These are phyloP conservation scores for Dendrocalamus latiflorus DNA, from an alignment of 202 grass and related monocot species.

Conservation along the genomic window DNA sequence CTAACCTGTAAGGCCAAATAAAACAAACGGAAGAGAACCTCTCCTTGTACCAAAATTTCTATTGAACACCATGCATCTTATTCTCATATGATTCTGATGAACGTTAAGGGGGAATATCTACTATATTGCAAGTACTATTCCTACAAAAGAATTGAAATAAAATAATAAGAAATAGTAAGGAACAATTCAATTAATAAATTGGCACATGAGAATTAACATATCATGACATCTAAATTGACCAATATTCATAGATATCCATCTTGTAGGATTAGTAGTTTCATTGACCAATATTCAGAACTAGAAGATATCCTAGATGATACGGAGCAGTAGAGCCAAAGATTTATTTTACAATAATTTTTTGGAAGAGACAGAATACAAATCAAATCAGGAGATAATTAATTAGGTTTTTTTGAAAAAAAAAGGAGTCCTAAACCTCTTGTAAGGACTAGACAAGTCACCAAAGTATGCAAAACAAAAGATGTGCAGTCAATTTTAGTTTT, in stretches of 20 bases:
- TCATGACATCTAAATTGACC: neutral
- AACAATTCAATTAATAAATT: neutral
- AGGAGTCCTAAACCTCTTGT: neutral
- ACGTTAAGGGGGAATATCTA: neutral
- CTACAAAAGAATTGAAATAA: neutral
- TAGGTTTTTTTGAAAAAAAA: neutral
- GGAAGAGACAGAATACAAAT: neutral
- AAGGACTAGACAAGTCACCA: conserved; percentile 17
- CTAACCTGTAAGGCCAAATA: conserved; percentile 50
- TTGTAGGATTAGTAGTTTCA: neutral
- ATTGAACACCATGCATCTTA: neutral
- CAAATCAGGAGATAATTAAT: neutral
- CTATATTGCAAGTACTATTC: neutral
- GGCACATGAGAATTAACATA: neutral
- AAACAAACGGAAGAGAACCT: conserved; percentile 47
- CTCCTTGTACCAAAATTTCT: conserved; percentile 39
- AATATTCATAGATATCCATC: neutral
- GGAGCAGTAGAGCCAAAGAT: neutral
- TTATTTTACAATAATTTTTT: neutral
- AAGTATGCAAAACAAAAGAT: conserved; percentile 11
- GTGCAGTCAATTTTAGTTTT: neutral
- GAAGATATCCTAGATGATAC: neutral
- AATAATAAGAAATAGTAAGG: neutral
- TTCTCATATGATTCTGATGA: neutral
- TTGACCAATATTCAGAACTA: neutral